Percentiles rank a stretch among this genome's conserved stretches.
These are phyloP conservation scores for Lachnellula subtilissima DNA, from an alignment of 2,329 filamentous ascomycete genomes.

Conservation along the genomic window DNA sequence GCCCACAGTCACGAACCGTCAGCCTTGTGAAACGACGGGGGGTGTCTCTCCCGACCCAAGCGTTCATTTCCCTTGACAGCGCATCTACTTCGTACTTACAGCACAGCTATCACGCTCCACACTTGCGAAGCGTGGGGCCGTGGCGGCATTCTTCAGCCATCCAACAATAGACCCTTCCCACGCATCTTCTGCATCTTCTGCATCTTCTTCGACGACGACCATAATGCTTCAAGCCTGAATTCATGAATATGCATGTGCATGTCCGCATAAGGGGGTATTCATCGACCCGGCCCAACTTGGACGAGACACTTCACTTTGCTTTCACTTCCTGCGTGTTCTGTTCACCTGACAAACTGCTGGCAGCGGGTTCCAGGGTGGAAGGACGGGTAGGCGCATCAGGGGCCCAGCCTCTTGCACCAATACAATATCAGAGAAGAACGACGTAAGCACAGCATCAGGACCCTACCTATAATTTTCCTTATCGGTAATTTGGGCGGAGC, in stretches of 20 bases:
- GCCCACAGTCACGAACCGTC: neutral
- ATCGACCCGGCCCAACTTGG: slow-evolving; percentile 1
- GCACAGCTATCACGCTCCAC: neutral
- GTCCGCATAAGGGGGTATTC: neutral
- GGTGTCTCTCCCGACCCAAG: neutral
- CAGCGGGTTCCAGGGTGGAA: neutral
- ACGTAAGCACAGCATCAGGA: neutral
- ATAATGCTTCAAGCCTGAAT: slow-evolving; percentile 1
- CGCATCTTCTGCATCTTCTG: neutral
- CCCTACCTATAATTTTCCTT: neutral
- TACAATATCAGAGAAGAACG: neutral
- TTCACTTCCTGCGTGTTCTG: neutral
- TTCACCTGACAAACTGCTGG: slow-evolving; percentile 5
- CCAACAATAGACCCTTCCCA: too few relatives aligned
- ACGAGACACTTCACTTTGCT: slow-evolving; percentile 5
- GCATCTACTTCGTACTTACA: neutral
- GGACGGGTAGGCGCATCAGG: slow-evolving; percentile 3
- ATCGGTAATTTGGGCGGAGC: neutral
- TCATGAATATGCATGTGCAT: neutral
- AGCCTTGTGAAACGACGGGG: slow-evolving; percentile 3
- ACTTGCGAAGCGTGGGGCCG: neutral
- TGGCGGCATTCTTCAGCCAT: neutral
- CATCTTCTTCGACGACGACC: neutral
- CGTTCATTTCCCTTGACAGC: slow-evolving; percentile 2
- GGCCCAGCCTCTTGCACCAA: neutral